Evolutionary conservation across 1,284 basidiomycete species (phyloP).

Genomic region (Tilletiaria anomala): DNA sequence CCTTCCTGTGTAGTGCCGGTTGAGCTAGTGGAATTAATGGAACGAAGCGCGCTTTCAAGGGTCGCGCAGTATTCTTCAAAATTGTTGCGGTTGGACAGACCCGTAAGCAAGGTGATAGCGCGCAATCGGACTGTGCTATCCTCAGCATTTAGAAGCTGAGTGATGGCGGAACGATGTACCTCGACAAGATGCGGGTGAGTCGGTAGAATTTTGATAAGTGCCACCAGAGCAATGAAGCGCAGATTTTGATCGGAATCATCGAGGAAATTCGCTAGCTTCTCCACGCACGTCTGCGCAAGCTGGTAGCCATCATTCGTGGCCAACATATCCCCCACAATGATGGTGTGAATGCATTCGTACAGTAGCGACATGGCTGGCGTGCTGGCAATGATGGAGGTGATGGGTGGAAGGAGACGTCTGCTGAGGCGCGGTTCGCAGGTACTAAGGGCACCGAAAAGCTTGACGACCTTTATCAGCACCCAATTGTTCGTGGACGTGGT

Average conservation of each 20-base stretch:
- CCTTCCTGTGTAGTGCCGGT: too few relatives aligned
- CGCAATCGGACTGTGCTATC: background rate
- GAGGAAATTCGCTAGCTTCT: slow-evolving; percentile 81
- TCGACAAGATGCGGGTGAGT: too few relatives aligned
- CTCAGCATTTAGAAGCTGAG: too few relatives aligned
- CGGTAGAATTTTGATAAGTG: slow-evolving; percentile 85
- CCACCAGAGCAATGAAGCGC: slow-evolving; percentile 83
- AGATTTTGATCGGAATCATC: slow-evolving; percentile 89
- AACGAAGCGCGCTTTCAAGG: too few relatives aligned
- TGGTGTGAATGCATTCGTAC: slow-evolving; percentile 96
- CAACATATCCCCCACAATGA: slow-evolving; percentile 93
- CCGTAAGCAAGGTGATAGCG: background rate
- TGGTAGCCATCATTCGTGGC: slow-evolving; percentile 43
- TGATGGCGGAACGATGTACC: too few relatives aligned
- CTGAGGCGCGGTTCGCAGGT: slow-evolving; percentile 85
- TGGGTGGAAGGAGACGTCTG: slow-evolving; percentile 79
- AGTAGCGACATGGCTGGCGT: slow-evolving; percentile 88
- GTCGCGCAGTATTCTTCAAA: too few relatives aligned
- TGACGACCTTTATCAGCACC: slow-evolving; percentile 99
- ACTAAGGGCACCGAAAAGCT: slow-evolving; percentile 48
- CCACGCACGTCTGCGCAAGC: slow-evolving; percentile 74
- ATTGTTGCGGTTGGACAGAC: too few relatives aligned
- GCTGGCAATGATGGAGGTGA: slow-evolving; percentile 85
- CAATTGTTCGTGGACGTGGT: slow-evolving; percentile 94
- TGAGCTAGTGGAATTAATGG: too few relatives aligned